Evolutionary conservation across 139 green algal genomes (phyloP).

Genomic region (Ostreobium quekettii): DNA sequence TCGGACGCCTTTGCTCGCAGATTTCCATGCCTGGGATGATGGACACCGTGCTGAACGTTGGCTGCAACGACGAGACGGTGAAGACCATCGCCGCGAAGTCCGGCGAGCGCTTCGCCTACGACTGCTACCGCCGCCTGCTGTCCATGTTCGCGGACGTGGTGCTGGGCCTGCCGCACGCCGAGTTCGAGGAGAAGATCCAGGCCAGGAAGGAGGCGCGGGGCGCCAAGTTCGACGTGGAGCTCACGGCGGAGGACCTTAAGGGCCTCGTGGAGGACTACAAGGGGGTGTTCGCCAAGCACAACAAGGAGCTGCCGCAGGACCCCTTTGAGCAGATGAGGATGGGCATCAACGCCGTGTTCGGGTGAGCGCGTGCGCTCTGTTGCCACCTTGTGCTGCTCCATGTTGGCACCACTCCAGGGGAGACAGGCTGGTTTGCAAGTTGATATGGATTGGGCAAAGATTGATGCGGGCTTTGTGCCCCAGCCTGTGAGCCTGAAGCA

Average conservation of each 20-base stretch:
- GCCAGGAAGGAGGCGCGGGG: constrained; percentile 49
- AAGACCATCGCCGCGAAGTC: constrained; percentile 47
- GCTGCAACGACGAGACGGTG: constrained; percentile 70
- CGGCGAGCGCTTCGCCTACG: constrained; percentile 64
- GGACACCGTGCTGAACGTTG: constrained; percentile 88
- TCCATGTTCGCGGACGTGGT: constrained; percentile 83
- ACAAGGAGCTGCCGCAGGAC: constrained; percentile 56
- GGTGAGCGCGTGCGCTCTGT: constrained; percentile 13
- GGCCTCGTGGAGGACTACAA: constrained; percentile 71
- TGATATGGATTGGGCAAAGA: too few species aligned
- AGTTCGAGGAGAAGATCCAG: constrained; percentile 67
- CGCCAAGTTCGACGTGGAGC: constrained; percentile 66
- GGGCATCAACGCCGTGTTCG: constrained; percentile 66
- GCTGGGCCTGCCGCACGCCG: constrained; percentile 63
- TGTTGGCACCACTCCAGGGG: not conserved
- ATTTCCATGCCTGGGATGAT: constrained; percentile 83
- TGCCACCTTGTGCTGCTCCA: not conserved
- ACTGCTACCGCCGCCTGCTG: constrained; percentile 67
- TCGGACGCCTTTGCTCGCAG: too few species aligned
- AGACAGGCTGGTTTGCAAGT: not conserved
- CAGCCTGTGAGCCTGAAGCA: too few species aligned
- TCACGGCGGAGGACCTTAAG: constrained; percentile 59
- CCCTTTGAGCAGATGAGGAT: constrained; percentile 63
- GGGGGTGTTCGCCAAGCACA: constrained; percentile 48
- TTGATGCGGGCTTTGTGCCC: too few species aligned